Evolutionary conservation across 192 early-diverging fungal species (phyloP).

Genomic region (Spizellomyces punctatus): DNA sequence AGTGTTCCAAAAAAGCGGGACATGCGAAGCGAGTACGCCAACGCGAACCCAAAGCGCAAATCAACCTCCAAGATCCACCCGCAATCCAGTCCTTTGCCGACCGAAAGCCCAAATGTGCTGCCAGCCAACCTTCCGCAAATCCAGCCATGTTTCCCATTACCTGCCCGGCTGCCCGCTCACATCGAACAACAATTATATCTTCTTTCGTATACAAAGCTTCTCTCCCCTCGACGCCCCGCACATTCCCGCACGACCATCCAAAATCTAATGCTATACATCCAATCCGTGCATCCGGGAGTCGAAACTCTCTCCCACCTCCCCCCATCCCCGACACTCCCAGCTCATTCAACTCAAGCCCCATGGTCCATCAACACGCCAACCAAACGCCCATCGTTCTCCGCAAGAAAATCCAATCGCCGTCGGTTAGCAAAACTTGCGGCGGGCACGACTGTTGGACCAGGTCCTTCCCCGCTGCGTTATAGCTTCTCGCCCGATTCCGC

Average conservation of each 20-base stretch:
- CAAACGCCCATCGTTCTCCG: background rate
- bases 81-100: too few species aligned
- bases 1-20: too few species aligned
- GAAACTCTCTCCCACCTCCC: slow-evolving; percentile 3
- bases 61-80: too few species aligned
- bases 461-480: slow-evolving; percentile 9
- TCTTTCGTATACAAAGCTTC: slow-evolving; percentile 8
- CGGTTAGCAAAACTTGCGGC: slow-evolving; percentile 21
- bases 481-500: slow-evolving; percentile 1
- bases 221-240: background rate
- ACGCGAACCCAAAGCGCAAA: too few species aligned
- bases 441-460: slow-evolving; percentile 4
- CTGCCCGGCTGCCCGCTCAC: background rate
- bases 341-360: slow-evolving; percentile 2
- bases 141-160: too few species aligned
- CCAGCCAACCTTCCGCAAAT: too few species aligned
- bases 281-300: slow-evolving; percentile 24
- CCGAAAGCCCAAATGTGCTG: too few species aligned
- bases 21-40: too few species aligned
- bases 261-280: slow-evolving; percentile 25
- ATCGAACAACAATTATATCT: slow-evolving; percentile 13
- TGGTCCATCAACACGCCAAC: slow-evolving; percentile 19
- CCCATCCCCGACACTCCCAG: background rate
- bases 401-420: slow-evolving; percentile 9
- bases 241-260: slow-evolving; percentile 15